Percentiles rank a stretch among this genome's conserved stretches.
These are phyloP conservation scores for Diaporthe destruens DNA, from an alignment of 2,329 filamentous ascomycete species.

Conservation along the genomic window DNA sequence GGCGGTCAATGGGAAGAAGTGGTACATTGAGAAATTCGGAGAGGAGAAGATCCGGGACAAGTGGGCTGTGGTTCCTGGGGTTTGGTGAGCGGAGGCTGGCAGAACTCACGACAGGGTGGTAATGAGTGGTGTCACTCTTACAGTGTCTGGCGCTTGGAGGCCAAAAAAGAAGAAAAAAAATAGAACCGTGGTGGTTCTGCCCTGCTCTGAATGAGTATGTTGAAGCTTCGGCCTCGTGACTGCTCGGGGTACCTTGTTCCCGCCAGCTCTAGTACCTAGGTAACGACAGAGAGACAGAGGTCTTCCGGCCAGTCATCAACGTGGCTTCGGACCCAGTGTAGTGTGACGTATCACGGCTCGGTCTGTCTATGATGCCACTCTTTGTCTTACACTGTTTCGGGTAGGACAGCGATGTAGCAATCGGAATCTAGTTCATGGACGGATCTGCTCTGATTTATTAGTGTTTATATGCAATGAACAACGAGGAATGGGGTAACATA, in stretches of 20 bases:
- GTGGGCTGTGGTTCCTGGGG: conserved; percentile 76
- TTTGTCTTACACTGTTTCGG: neutral
- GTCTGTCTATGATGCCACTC: neutral
- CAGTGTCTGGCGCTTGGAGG: neutral
- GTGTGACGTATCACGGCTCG: neutral
- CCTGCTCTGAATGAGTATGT: too few relatives aligned
- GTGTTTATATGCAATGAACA: neutral
- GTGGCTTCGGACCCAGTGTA: neutral
- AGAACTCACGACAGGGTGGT: neutral
- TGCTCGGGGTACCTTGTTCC: neutral
- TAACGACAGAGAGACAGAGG: neutral
- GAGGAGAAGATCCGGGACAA: conserved; percentile 80
- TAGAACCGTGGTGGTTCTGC: conserved; percentile 8
- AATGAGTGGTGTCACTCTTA: neutral
- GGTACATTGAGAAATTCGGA: conserved; percentile 92
- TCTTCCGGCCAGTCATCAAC: neutral
- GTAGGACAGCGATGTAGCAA: neutral
- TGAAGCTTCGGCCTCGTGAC: neutral
- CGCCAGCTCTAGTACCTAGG: neutral
- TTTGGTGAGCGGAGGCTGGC: conserved; percentile 51
- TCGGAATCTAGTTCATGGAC: neutral
- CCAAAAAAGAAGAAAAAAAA: neutral
- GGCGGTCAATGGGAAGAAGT: conserved; percentile 82
- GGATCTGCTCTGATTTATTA: neutral
- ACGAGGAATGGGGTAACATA: too few relatives aligned